Base-by-base conservation (phyloP, 495 filamentous ascomycete genomes). In the Cairneyella variabilis region DNA sequence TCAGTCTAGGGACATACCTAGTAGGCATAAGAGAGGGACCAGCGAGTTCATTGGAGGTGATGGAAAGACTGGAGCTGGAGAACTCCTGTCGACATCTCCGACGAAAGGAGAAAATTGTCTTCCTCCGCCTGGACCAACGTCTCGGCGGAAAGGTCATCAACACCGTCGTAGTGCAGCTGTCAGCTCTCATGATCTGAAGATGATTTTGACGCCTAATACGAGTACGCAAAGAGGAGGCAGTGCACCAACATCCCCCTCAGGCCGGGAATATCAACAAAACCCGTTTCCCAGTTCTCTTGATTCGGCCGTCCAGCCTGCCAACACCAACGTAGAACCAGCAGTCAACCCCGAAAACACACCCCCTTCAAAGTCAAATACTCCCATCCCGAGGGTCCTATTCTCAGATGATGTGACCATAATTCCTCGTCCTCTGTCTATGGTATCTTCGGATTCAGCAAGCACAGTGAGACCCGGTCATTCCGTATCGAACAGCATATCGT, bases 91-190 rank as follows among this genome's bases (percentile, higher is more conserved):
- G 64, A 69, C 78, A 9, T 86, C 78, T 51, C 86, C 86, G 4
- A 80, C 77, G 10, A 86, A 83, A 56, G 75, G 71, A 21, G 84
- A 85, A 21, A 79, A 77, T 44, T 67, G 70, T 27, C 57, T 80
- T 22, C 65, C 76, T 54, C 65, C 76, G 26, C 71, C 77, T 32
- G 28, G 28, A 7, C 28, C 6, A 32, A 14, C 28, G 30, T 72
- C 69, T n/a, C 67, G 74, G 25, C 73, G 79, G 51, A 78, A 87
- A 60, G 82, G 88, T 17, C 91, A 96, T 69, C 84, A 84, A 11
- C 91, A 95, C 71, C 81, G 90, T 45, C 81, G 91, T 52, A 95
- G 89, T n/a, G 84, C 81, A 28, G 91, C 91, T 1, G 83, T 95
- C 10, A 93, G 90, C n/a, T 85, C 77, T 54, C 83, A 90, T 54